Evolutionary conservation across 2,329 filamentous ascomycete species (phyloP), one percentile per base, ranked within the genome.

Genomic region (Cladophialophora bantiana): DNA sequence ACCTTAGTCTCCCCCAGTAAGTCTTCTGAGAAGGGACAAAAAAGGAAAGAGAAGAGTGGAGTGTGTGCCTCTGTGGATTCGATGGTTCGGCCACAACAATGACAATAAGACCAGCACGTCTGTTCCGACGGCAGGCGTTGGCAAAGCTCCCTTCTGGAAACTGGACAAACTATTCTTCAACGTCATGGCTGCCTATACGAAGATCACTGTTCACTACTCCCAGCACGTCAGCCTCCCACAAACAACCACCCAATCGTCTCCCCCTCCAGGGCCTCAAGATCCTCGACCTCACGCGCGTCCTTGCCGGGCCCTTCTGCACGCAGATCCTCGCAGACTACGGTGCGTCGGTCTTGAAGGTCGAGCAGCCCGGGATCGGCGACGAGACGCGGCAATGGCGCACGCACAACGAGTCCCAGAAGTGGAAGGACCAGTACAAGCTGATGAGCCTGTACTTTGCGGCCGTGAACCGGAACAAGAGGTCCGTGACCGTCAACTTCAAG

Each of bases 371-470:
- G 13, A 35, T 60, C 2, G 70, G 70, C 20, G 71, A 73, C 52
- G 71, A 73, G 40, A 64, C 74, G 54, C 32, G 72, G 62, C 50
- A 67, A 50, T 67, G 75, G 67, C 68, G 66, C 50, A 62, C 68
- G 18, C 34, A 35, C 5, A 61, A 65, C 40, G 73, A 61, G 74
- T 20, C 59, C 4, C 62, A 67, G 42, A 67, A 62, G 32, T 72
- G 67, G 69, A 66, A 66, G 26, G 38, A 55, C 26, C 42, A 62
- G 31, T 26, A 63, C 35, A 48, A 53, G 2, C 77, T 62, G 9
- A 81, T 79, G 52, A 82, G 80, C 1, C 74, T 76, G 50, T 72
- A 72, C 62, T 72, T 70, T 55, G 60, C 64, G n/a, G 53, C 69
- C n/a, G 59, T 72, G 15, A 72, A 72, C 50, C 64, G 70, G n/a